Conservation (phyloP, 139 green algal genomes). For the Chlorokybus atmophyticus region DNA sequence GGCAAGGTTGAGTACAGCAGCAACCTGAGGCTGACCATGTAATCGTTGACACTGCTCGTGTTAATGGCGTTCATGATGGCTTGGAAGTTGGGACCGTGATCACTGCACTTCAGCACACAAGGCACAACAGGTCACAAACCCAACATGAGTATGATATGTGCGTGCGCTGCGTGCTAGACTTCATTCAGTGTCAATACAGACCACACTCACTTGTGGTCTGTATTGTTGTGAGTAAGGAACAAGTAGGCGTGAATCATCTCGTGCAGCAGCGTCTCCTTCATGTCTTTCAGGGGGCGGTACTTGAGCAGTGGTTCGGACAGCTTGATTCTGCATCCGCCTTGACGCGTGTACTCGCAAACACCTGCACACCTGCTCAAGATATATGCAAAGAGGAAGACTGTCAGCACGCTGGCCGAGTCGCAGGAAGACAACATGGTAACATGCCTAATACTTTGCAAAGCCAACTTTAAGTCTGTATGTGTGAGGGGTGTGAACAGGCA, state of each 20-base stretch:
- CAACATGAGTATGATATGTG: not conserved
- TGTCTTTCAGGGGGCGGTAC: conserved; percentile 46
- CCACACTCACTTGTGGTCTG: conserved; percentile 34
- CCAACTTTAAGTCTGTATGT: too few species aligned
- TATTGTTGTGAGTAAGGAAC: conserved; percentile 37
- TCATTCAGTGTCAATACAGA: not conserved
- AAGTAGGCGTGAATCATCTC: conserved; percentile 72
- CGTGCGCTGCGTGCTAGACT: not conserved
- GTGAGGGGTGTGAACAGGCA: too few species aligned
- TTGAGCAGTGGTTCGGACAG: conserved; percentile 64
- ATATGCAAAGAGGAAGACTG: not conserved
- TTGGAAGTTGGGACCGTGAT: too few species aligned
- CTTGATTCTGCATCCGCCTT: conserved; percentile 52
- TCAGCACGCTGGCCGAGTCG: too few species aligned
- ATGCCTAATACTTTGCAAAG: too few species aligned
- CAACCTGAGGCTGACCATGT: too few species aligned
- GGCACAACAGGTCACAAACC: conserved; percentile 3
- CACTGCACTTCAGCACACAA: too few species aligned
- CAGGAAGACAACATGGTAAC: too few species aligned
- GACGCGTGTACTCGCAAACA: conserved; percentile 39
- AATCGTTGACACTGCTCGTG: too few species aligned
- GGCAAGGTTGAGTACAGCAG: too few species aligned
- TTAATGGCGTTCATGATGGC: too few species aligned
- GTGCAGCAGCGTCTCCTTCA: conserved; percentile 71
- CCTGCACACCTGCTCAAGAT: conserved; percentile 37